These are phyloP conservation scores for Fusarium sp. DNA, from an alignment of 2,329 filamentous ascomycete genomes.

Conservation along the genomic window DNA sequence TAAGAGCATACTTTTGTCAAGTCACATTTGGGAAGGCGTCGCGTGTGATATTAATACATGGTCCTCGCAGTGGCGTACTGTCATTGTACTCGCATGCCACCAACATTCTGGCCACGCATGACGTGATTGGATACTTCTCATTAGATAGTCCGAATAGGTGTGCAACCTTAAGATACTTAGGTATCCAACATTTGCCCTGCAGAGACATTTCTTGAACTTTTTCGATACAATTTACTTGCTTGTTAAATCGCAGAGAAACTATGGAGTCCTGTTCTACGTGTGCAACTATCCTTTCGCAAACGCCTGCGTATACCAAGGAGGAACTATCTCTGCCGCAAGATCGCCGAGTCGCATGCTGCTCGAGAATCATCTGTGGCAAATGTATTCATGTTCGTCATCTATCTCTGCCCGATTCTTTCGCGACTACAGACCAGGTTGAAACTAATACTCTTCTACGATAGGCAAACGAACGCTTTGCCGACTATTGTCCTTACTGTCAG, in stretches of 20 bases:
- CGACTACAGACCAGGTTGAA: neutral
- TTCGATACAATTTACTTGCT: neutral
- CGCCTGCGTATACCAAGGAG: slow-evolving; percentile 70
- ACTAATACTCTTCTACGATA: slow-evolving; percentile 46
- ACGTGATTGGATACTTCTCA: slow-evolving; percentile 45
- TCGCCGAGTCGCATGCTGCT: slow-evolving; percentile 75
- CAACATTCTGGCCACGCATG: slow-evolving; percentile 39
- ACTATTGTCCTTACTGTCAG: slow-evolving; percentile 81
- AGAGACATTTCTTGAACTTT: slow-evolving; percentile 5
- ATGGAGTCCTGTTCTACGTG: slow-evolving; percentile 76
- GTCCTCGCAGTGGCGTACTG: slow-evolving; percentile 31
- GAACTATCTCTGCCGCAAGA: slow-evolving; percentile 63
- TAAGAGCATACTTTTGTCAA: neutral
- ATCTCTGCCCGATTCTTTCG: neutral
- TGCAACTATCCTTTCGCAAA: slow-evolving; percentile 69
- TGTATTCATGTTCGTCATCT: slow-evolving; percentile 70
- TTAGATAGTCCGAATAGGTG: slow-evolving; percentile 5
- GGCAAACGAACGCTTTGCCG: slow-evolving; percentile 75
- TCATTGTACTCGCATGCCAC: slow-evolving; percentile 14
- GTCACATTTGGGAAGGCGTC: neutral
- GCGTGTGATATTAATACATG: neutral
- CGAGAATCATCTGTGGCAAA: slow-evolving; percentile 75
- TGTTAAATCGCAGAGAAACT: slow-evolving; percentile 14
- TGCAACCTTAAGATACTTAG: slow-evolving; percentile 8
- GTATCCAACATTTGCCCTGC: slow-evolving; percentile 6